phyloP scores from a whole-genome alignment of 352 stramenopile genomes.

The Pythium aquatile region DNA sequence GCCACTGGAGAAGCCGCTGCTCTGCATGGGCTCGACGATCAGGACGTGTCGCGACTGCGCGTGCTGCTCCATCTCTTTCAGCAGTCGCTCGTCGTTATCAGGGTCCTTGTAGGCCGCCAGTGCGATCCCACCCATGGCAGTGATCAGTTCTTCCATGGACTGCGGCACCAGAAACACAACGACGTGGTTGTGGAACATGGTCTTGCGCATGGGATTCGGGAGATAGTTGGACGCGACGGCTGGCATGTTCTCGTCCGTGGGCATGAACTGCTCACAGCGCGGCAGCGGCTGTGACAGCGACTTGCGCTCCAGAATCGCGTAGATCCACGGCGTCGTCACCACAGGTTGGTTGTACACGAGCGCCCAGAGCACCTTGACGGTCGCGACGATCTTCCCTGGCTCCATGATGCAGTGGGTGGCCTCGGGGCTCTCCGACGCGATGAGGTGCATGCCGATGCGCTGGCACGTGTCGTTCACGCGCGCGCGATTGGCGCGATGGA shows the following conservation, averaged over 20 bases:
- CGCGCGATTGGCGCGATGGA: slow-evolving; percentile 53
- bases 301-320: slow-evolving; percentile 70
- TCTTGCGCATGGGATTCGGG: slow-evolving; percentile 74
- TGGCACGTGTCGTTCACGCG: slow-evolving; percentile 78
- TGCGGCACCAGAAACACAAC: slow-evolving; percentile 75
- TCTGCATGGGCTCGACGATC: slow-evolving; percentile 55
- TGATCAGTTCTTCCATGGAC: slow-evolving; percentile 76
- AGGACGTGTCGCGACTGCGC: slow-evolving; percentile 49
- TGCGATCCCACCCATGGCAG: slow-evolving; percentile 70
- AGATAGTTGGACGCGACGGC: slow-evolving; percentile 65
- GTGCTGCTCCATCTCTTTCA: slow-evolving; percentile 57
- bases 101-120: slow-evolving; percentile 53
- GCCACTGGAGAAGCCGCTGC: slow-evolving; percentile 54
- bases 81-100: slow-evolving; percentile 53
- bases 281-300: slow-evolving; percentile 73
- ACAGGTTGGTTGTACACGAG: slow-evolving; percentile 84
- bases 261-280: slow-evolving; percentile 73
- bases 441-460: slow-evolving; percentile 77
- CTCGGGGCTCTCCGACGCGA: slow-evolving; percentile 49
- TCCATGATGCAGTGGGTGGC: slow-evolving; percentile 88
- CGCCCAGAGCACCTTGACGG: slow-evolving; percentile 84
- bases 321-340: slow-evolving; percentile 79
- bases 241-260: slow-evolving; percentile 52
- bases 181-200: slow-evolving; percentile 64
- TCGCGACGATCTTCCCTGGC: slow-evolving; percentile 73